Evolutionary conservation across 352 stramenopile species (phyloP).

Genomic region (Pythium monospermum): DNA sequence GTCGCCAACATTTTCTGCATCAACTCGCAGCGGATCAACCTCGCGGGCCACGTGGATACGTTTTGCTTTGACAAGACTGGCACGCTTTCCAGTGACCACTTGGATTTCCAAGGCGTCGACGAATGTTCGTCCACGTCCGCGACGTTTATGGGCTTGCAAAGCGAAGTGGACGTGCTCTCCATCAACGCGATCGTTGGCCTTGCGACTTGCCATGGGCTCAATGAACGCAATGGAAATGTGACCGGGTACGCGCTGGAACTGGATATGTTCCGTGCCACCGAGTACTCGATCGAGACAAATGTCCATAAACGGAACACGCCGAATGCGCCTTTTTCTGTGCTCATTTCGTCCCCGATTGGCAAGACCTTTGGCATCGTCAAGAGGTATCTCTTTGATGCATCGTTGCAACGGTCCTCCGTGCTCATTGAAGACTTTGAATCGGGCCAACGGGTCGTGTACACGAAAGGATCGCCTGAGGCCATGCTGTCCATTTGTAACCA

Average conservation of each 20-base stretch:
- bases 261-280: conserved; percentile 67
- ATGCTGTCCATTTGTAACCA: conserved; percentile 58
- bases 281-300: conserved; percentile 54
- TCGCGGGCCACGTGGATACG: conserved; percentile 60
- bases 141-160: conserved; percentile 49
- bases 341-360: conserved; percentile 64
- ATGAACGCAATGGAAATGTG: conserved; percentile 39
- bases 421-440: conserved; percentile 68
- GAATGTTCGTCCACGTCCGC: conserved; percentile 32
- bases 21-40: conserved; percentile 55
- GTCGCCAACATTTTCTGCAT: conserved; percentile 31
- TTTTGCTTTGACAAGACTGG: conserved; percentile 87
- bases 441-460: conserved; percentile 53
- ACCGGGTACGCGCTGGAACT: conserved; percentile 67
- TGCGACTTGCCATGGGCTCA: conserved; percentile 64
- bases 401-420: conserved; percentile 62
- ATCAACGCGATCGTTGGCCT: conserved; percentile 53
- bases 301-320: conserved; percentile 38
- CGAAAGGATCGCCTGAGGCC: conserved; percentile 63
- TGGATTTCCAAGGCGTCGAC: conserved; percentile 73
- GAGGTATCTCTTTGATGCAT: conserved; percentile 67
- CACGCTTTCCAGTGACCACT: conserved; percentile 63
- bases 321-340: conserved; percentile 50
- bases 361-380: conserved; percentile 68
- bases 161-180: conserved; percentile 66